Evolutionary conservation across 2,329 filamentous ascomycete species (phyloP).

Genomic region (Colletotrichum lindemuthianum): DNA sequence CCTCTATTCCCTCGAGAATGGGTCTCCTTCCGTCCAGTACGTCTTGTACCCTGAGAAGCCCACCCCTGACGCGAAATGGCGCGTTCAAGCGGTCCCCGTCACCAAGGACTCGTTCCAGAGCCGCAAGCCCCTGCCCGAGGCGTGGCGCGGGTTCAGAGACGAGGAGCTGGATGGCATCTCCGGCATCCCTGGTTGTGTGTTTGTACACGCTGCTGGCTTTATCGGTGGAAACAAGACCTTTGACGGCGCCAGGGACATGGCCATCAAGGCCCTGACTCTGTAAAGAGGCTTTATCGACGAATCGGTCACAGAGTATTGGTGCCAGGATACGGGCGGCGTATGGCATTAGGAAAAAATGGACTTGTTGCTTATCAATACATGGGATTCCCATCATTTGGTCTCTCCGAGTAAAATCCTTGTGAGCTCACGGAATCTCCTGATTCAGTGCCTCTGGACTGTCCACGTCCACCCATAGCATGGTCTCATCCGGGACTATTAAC

Average conservation of each 20-base stretch:
- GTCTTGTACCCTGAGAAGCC: slow-evolving; percentile 91
- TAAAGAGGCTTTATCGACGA: slow-evolving; percentile 11
- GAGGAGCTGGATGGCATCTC: slow-evolving; percentile 80
- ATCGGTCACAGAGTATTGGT: slow-evolving; percentile 1
- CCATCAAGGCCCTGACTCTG: slow-evolving; percentile 72
- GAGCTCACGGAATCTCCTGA: no score
- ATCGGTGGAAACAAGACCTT: slow-evolving; percentile 95
- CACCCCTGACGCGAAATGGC: slow-evolving; percentile 83
- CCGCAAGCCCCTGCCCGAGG: slow-evolving; percentile 88
- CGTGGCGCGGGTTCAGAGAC: slow-evolving; percentile 92
- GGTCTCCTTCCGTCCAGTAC: slow-evolving; percentile 74
- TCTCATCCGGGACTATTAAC: no score
- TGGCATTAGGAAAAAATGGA: slow-evolving; percentile 32
- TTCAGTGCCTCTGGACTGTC: no score
- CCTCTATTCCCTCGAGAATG: slow-evolving; percentile 83
- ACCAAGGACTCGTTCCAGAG: slow-evolving; percentile 89
- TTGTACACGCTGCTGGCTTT: slow-evolving; percentile 94
- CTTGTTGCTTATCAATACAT: slow-evolving; percentile 32
- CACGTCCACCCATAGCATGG: no score
- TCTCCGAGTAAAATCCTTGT: no score
- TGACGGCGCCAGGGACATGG: slow-evolving; percentile 89
- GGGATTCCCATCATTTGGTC: background rate
- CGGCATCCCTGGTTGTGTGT: slow-evolving; percentile 80
- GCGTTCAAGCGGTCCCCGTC: slow-evolving; percentile 90
- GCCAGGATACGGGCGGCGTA: slow-evolving; percentile 23